Evolutionary conservation across 2,329 filamentous ascomycete species (phyloP), one percentile per base, ranked within the genome.

Genomic region (Aurifilum marmelostoma): DNA sequence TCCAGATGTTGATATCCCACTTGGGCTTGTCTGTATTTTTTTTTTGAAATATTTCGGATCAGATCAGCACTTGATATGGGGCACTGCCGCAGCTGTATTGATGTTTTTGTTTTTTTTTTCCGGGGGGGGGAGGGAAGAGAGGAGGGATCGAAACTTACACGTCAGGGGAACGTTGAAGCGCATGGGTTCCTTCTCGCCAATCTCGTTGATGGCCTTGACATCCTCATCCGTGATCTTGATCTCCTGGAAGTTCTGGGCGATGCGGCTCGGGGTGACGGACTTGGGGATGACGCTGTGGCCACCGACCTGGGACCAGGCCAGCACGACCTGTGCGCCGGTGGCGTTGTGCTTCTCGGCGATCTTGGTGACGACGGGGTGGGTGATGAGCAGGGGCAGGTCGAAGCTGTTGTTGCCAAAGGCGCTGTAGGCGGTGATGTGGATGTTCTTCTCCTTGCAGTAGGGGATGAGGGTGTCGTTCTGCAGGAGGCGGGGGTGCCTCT

Each of bases 261-360:
- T 93, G 69, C 91, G 87, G 43, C 83, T 83, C 63, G 88, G 83
- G 68, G 86, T 92, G 72, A 92, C 90, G 27, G 86, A 90, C 84
- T 93, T 93, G 75, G 91, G 91, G 74, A 93, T 92, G 73, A 93
- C 91, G 73, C 84, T 87, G 79, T 89, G 89, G 67, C 88, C 89
- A 73, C 88, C 79, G 59, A 84, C 74, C 80, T 84, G 77, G 81
- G 82, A 78, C 88, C 88, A 89, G 82, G 89, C 76, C 80, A 88
- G 78, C 83, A 83, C 75, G 71, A 83, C 80, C 74, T 83, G 82
- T 59, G 82, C 81, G 21, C 79, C 76, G 16, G 80, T 82, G 69
- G 81, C 79, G 60, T 73, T 74, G 80, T 84, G 83, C 69, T 79
- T 80, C 73, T 87, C 82, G 56, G 88, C 88, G 61, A 89, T 79